Conservation (phyloP, 106 monocot genomes). For the Vanilla planifolia region DNA sequence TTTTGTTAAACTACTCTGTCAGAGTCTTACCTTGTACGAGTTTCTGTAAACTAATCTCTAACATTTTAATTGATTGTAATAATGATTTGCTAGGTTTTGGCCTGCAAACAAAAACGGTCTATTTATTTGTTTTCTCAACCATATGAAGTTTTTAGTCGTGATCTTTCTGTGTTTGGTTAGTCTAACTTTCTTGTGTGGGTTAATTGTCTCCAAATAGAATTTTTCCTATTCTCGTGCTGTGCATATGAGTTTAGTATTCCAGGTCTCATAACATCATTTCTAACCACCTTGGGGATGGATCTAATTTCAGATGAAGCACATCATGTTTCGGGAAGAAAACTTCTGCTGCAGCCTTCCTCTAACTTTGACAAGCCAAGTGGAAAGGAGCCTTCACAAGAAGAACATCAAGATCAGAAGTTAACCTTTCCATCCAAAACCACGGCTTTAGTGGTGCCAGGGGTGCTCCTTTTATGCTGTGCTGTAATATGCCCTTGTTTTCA, state of each 20-base stretch:
- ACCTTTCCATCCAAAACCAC: slow-evolving; percentile 5
- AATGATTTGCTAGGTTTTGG: no score
- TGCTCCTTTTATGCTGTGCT: slow-evolving; percentile 28
- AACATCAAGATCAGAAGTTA: slow-evolving; percentile 3
- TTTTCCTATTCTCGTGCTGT: background rate
- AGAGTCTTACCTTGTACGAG: no score
- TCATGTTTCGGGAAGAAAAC: slow-evolving; percentile 19
- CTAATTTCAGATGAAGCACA: slow-evolving; percentile 8
- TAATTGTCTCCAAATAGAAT: background rate
- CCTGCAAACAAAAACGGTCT: no score
- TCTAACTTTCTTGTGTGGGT: background rate
- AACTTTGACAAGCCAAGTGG: slow-evolving; percentile 7
- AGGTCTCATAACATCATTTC: no score
- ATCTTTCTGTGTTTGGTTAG: background rate
- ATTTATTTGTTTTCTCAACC: background rate
- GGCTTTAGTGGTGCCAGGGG: slow-evolving; percentile 32
- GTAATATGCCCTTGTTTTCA: slow-evolving; percentile 44
- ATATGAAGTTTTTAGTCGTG: background rate
- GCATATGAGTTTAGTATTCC: no score
- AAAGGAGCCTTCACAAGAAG: slow-evolving; percentile 2
- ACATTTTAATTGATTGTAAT: no score
- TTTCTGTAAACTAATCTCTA: no score
- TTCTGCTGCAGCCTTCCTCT: slow-evolving; percentile 16
- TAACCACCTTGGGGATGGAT: background rate
- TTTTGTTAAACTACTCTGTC: no score